Evolutionary conservation across 2,329 filamentous ascomycete genomes (phyloP).

Genomic region (Mycosphaerella sp.): DNA sequence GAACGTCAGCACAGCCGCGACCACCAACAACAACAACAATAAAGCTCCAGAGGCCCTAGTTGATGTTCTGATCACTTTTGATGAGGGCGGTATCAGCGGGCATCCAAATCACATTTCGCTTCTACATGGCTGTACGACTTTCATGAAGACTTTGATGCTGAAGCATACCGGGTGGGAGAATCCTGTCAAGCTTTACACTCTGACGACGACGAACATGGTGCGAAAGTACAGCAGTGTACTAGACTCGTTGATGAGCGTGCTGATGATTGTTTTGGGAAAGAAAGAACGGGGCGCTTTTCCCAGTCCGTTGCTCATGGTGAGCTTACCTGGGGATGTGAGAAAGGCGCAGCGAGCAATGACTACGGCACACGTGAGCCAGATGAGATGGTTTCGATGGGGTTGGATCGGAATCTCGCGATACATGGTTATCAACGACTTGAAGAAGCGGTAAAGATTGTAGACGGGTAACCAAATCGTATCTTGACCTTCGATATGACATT

Average conservation of each 20-base stretch:
- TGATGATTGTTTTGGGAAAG: conserved; percentile 46
- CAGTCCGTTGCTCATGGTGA: conserved; percentile 63
- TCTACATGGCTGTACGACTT: conserved; percentile 71
- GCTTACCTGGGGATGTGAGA: conserved; percentile 56
- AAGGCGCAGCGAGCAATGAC: conserved; percentile 83
- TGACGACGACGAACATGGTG: conserved; percentile 63
- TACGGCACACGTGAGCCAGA: conserved; percentile 84
- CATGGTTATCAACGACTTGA: conserved; percentile 91
- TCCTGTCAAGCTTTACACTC: conserved; percentile 79
- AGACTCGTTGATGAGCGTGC: conserved; percentile 67
- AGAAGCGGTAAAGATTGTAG: conserved; percentile 45
- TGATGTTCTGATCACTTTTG: conserved; percentile 86
- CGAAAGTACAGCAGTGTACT: conserved; percentile 78
- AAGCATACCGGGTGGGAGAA: conserved; percentile 59
- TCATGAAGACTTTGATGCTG: conserved; percentile 60
- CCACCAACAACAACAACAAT: too few species aligned
- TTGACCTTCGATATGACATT: conserved; percentile 16
- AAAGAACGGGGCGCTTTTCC: conserved; percentile 51
- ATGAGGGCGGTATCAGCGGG: conserved; percentile 69
- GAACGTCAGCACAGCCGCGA: conserved; percentile 44
- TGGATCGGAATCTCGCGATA: conserved; percentile 90
- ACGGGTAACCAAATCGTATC: conserved; percentile 2
- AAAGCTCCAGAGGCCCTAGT: conserved; percentile 53
- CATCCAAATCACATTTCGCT: conserved; percentile 94
- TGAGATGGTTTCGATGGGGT: conserved; percentile 96